Conservation (phyloP, 148 eudicot species). For the Rhododendron henanense region DNA sequence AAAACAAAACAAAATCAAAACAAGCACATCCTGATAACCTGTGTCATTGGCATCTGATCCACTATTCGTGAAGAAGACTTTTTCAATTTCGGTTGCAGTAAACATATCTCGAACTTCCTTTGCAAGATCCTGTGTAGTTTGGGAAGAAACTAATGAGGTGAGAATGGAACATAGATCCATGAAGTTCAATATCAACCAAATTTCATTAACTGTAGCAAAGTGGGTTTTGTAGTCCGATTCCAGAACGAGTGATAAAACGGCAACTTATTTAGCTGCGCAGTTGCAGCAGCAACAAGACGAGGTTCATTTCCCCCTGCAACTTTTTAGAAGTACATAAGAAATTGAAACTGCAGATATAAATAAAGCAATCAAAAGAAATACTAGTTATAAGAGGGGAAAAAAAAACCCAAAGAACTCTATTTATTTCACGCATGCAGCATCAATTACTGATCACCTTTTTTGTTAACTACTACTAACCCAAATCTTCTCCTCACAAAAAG, state of each 20-base stretch:
- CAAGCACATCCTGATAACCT: conserved; percentile 34
- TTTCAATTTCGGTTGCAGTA: conserved; percentile 78
- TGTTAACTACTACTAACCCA: neutral
- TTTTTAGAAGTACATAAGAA: conserved; percentile 7
- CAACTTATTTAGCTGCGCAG: conserved; percentile 65
- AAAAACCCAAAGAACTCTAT: neutral
- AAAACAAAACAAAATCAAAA: neutral
- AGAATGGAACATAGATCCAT: neutral
- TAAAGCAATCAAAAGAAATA: neutral
- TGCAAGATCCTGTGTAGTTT: conserved; percentile 74
- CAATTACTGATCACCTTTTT: neutral
- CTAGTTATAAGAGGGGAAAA: no score
- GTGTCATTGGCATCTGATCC: conserved; percentile 99
- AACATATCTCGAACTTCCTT: conserved; percentile 67
- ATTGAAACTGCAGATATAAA: neutral
- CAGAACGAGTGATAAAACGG: conserved; percentile 98
- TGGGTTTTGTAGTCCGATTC: conserved; percentile 92
- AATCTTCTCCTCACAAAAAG: neutral
- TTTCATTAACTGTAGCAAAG: conserved; percentile 50
- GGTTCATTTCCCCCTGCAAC: conserved; percentile 87
- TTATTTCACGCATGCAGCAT: neutral
- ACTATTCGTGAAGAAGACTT: conserved; percentile 89
- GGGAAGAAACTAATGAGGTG: neutral
- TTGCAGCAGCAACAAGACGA: conserved; percentile 88
- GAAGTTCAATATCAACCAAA: neutral